phyloP scores from a whole-genome alignment of 2,329 filamentous ascomycete genomes.

The Cladophialophora carrionii region DNA sequence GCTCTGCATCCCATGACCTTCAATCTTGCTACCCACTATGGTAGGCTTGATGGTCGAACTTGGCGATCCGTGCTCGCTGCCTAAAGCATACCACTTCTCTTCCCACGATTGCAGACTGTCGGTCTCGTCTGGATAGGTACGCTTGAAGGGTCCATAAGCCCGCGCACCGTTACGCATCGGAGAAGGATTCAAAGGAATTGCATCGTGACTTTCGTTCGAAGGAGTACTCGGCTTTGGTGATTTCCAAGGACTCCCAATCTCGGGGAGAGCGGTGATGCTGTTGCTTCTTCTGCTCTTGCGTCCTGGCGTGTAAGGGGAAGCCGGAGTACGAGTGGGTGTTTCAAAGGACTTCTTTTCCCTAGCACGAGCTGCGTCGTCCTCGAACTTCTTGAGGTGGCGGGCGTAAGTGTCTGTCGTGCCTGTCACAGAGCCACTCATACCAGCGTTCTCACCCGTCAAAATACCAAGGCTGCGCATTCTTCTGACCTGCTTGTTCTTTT shows the following conservation, averaged over 20 bases:
- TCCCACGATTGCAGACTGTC: conserved; percentile 32
- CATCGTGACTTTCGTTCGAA: background rate
- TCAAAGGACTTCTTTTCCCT: conserved; percentile 25
- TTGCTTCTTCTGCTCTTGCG: conserved; percentile 7
- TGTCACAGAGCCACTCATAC: conserved; percentile 2
- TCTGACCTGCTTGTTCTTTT: conserved; percentile 15
- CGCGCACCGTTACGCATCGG: conserved; percentile 2
- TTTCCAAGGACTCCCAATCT: conserved; percentile 16
- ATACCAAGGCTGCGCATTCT: conserved; percentile 12
- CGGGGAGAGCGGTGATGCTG: background rate
- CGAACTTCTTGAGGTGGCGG: conserved; percentile 25
- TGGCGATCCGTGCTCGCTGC: conserved; percentile 7
- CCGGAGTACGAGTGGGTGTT: background rate
- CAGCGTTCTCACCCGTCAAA: conserved; percentile 14
- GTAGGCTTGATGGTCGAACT: background rate
- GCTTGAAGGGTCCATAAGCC: conserved; percentile 18
- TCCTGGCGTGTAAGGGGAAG: conserved; percentile 3
- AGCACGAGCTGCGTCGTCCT: conserved; percentile 23
- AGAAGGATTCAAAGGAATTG: background rate
- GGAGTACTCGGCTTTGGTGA: conserved; percentile 4
- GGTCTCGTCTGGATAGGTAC: conserved; percentile 17
- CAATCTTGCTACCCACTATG: background rate
- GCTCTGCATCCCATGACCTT: background rate
- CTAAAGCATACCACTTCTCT: conserved; percentile 34
- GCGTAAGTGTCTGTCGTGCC: conserved; percentile 14